phyloP scores from a whole-genome alignment of 2,329 filamentous ascomycete species.

The Aspergillus niger region DNA sequence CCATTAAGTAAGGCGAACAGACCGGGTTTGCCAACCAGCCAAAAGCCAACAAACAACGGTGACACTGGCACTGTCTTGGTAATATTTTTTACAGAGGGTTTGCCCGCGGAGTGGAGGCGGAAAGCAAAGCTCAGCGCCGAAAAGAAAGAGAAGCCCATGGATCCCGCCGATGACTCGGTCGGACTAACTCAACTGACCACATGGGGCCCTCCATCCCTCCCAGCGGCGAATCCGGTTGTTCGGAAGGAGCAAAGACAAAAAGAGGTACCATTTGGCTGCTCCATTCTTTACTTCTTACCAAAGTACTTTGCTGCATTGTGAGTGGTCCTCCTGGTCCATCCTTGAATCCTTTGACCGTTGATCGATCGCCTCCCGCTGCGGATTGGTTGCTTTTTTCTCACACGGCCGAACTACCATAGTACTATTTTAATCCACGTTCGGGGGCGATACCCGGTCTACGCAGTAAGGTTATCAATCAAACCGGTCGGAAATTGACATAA shows the following conservation, averaged over 20 bases:
- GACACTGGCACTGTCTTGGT: slow-evolving; percentile 5
- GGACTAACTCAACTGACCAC: not conserved
- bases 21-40: not conserved
- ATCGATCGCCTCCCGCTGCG: not conserved
- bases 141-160: not conserved
- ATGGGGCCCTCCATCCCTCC: not conserved
- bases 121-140: not conserved
- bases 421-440: slow-evolving; percentile 3
- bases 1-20: slow-evolving; percentile 10
- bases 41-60: no score
- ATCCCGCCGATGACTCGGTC: not conserved
- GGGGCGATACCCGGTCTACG: not conserved
- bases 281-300: not conserved
- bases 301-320: no score
- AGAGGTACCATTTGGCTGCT: not conserved
- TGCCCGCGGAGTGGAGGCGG: not conserved
- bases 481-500: not conserved
- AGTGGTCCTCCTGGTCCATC: not conserved
- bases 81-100: not conserved
- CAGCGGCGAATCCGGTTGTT: not conserved
- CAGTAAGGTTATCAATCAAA: not conserved
- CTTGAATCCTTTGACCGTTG: not conserved
- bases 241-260: no score
- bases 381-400: not conserved
- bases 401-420: not conserved